phyloP scores from a whole-genome alignment of 2,329 filamentous ascomycete species.

The Byssochlamys sp. region DNA sequence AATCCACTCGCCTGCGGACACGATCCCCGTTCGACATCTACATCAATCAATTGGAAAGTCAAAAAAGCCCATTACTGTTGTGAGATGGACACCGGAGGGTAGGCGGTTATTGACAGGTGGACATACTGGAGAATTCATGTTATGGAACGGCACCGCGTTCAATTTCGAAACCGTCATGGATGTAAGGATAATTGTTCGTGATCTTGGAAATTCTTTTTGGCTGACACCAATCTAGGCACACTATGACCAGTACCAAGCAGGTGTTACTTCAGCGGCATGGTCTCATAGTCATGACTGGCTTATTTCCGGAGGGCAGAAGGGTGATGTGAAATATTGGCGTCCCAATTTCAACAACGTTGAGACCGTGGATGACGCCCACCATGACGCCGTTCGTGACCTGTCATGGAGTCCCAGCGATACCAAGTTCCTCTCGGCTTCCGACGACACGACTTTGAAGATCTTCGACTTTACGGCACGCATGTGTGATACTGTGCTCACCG shows the following conservation, averaged over 20 bases:
- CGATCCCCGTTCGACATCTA: slow-evolving; percentile 85
- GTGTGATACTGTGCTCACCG: slow-evolving; percentile 72
- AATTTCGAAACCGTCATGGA: slow-evolving; percentile 99
- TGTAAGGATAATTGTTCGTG: slow-evolving; percentile 23
- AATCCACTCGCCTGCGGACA: slow-evolving; percentile 65
- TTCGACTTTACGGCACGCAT: slow-evolving; percentile 86
- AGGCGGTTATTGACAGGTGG: slow-evolving; percentile 83
- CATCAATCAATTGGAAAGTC: slow-evolving; percentile 98
- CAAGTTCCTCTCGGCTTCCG: slow-evolving; percentile 92
- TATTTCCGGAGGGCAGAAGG: slow-evolving; percentile 87
- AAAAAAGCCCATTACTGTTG: slow-evolving; percentile 92
- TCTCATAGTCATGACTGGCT: slow-evolving; percentile 96
- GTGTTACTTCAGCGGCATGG: slow-evolving; percentile 48
- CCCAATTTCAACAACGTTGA: slow-evolving; percentile 99
- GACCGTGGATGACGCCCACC: slow-evolving; percentile 74
- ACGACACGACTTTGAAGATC: slow-evolving; percentile 87
- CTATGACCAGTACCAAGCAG: slow-evolving; percentile 47
- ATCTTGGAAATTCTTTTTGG: slow-evolving; percentile 1
- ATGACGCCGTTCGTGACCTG: slow-evolving; percentile 79
- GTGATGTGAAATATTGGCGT: slow-evolving; percentile 96
- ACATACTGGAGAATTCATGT: slow-evolving; percentile 91
- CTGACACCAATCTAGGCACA: slow-evolving; percentile 50
- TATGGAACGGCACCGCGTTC: slow-evolving; percentile 98
- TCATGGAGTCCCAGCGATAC: slow-evolving; percentile 88
- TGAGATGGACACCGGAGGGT: slow-evolving; percentile 94